Evolutionary conservation across 306 rosid species (phyloP), one percentile per base, ranked within the genome.

Genomic region (Acacia acuminata): DNA sequence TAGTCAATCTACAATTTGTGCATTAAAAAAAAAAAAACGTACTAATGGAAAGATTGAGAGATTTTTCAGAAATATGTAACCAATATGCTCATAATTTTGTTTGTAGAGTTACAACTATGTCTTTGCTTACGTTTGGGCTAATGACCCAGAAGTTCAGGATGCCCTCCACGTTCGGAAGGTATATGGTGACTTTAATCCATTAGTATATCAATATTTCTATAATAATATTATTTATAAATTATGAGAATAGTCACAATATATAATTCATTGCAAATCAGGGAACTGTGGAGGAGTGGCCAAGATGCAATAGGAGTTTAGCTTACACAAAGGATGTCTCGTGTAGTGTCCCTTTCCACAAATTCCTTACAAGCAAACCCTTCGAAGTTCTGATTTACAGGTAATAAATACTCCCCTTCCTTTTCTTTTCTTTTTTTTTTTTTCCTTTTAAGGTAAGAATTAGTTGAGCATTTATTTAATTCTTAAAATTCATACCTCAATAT

Each of bases 341-440:
- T 36, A 76, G 71, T 79, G 11, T 82, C 4, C 67, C 55, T 12
- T 83, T 76, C 60, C 86, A 82, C 55, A n/a, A 55, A 55, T 63
- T 71, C 60, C 84, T 82, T 50, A 79, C 77, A 67, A 45, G 76
- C 61, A 73, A 83, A 76, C 75, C 80, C 66, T 83, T 79, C 9
- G 38, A 55, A 76, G 84, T 67, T 79, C 80, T 83, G 13, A 65
- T 79, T 15, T 86, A 86, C 77, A 86, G 84, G 89, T 20, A 55
- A 55, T 55, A 20, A 2, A 20, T 20, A 56, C 3, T 53, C 14
- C 53, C 16, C 0, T 4, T 15, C 2, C 56, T 4, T 5, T 1
- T 15, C 2, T 30, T 2, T 1, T 15, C 2, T 30, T 2, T n/a
- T n/a, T n/a, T n/a, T n/a, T n/a, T 27, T 27, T 27, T 30, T 1